phyloP scores from a whole-genome alignment of 306 rosid species.

The Ziziphus jujuba region DNA sequence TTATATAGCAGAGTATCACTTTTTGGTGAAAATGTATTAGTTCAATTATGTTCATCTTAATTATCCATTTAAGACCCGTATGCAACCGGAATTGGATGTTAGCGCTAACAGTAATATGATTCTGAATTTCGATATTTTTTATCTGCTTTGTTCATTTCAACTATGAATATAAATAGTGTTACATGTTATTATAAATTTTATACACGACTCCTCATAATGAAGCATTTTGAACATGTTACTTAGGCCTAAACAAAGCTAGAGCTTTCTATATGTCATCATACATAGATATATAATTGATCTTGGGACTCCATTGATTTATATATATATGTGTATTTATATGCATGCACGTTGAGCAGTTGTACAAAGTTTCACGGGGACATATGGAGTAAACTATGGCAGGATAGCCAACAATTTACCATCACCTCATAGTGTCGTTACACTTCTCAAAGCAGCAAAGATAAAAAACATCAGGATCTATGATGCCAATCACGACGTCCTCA shows the following conservation, averaged over 20 bases:
- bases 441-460: constrained; percentile 82
- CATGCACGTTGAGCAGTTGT: constrained; percentile 17
- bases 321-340: background rate
- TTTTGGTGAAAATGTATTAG: too few species aligned
- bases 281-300: background rate
- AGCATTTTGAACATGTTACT: too few species aligned
- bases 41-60: too few species aligned
- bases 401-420: constrained; percentile 76
- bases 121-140: background rate
- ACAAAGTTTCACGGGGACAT: constrained; percentile 59
- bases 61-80: background rate
- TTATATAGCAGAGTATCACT: too few species aligned
- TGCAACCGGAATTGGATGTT: background rate
- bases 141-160: background rate
- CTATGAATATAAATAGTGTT: too few species aligned
- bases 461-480: constrained; percentile 77
- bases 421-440: constrained; percentile 77
- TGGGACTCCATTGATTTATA: background rate
- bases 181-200: too few species aligned
- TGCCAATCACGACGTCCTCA: constrained; percentile 58
- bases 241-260: too few species aligned
- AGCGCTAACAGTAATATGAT: background rate
- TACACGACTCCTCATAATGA: too few species aligned
- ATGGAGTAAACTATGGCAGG: constrained; percentile 89
- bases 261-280: background rate